phyloP scores from a whole-genome alignment of 2,329 filamentous ascomycete species.

The Alternaria infectoria region DNA sequence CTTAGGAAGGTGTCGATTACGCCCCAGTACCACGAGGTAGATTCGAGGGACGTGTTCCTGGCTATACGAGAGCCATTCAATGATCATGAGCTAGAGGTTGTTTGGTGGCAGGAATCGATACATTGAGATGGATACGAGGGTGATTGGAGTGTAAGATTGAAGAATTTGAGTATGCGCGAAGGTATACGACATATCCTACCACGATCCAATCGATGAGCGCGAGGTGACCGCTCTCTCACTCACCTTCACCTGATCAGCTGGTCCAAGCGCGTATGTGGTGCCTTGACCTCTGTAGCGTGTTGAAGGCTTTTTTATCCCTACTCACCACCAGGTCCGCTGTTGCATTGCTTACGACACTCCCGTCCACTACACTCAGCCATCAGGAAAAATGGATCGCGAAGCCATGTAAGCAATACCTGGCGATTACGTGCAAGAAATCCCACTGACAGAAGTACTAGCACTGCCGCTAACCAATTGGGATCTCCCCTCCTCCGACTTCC shows the following conservation, averaged over 20 bases:
- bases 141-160: not conserved
- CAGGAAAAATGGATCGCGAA: rapidly evolving
- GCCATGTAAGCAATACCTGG: too few species aligned
- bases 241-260: not conserved
- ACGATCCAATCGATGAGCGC: too few species aligned
- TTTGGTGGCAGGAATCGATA: not conserved
- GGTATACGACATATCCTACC: not conserved
- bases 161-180: not conserved
- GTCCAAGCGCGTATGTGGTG: too few species aligned
- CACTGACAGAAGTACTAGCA: not conserved
- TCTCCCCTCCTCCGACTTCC: not conserved
- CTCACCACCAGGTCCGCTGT: too few species aligned
- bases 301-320: not conserved
- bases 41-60: not conserved
- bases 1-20: not conserved
- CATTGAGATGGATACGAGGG: not conserved
- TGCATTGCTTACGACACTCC: not conserved
- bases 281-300: too few species aligned
- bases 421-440: too few species aligned
- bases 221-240: not conserved
- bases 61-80: not conserved
- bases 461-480: rapidly evolving
- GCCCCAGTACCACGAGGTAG: not conserved
- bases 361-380: rapidly evolving
- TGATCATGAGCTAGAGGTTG: not conserved